These are phyloP conservation scores for Asterella californica DNA, from an alignment of 225 moss, liverwort and hornwort species.

Conservation along the genomic window DNA sequence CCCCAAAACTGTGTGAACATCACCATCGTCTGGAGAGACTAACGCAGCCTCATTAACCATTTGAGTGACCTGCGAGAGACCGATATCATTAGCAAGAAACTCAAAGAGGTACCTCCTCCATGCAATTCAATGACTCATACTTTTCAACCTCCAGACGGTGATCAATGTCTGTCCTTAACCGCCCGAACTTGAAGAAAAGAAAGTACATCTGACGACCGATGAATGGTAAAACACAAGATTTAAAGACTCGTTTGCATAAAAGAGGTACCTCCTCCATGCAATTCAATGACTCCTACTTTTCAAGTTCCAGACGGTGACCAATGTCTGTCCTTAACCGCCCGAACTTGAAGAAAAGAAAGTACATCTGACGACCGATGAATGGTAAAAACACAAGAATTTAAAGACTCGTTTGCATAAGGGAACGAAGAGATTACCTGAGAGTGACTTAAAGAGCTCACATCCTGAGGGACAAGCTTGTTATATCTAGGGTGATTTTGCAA, in stretches of 20 bases:
- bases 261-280: no score
- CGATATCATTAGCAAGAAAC: not conserved
- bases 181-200: not conserved
- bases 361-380: no score
- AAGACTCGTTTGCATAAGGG: not conserved
- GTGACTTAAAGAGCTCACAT: slow-evolving; percentile 53
- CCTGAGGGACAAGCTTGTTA: slow-evolving; percentile 57
- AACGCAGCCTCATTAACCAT: slow-evolving; percentile 73
- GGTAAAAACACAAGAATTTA: no score
- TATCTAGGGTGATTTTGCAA: slow-evolving; percentile 87
- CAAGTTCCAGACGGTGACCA: no score
- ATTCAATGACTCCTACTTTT: no score
- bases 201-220: no score
- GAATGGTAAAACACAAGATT: no score
- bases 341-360: no score
- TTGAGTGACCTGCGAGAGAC: slow-evolving; percentile 50
- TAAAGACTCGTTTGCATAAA: not conserved
- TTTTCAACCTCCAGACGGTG: no score
- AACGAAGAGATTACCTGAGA: slow-evolving; percentile 50
- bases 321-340: no score
- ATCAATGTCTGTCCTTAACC: no score
- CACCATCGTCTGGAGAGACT: slow-evolving; percentile 82
- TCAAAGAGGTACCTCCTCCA: not conserved
- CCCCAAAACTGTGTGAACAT: slow-evolving; percentile 86
- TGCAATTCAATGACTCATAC: not conserved